Conservation (phyloP, 345 rosid species). For the Eutrema yunnanense region DNA sequence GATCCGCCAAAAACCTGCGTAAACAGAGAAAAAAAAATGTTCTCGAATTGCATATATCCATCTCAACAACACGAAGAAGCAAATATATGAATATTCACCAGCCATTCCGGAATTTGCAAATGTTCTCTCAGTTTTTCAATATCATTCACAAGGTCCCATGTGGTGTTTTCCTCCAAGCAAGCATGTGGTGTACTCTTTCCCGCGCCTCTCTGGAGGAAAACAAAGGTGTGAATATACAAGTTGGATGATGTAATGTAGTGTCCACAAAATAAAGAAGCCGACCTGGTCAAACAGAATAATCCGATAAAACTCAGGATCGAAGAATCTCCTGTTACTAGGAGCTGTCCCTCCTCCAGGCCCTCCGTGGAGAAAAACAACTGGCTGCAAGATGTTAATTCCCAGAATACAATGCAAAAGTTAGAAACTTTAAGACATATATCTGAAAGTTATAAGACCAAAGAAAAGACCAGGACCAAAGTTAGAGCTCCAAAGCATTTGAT, state of each 20-base stretch:
- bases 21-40: slow-evolving; percentile 4
- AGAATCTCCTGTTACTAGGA: slow-evolving; percentile 73
- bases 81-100: slow-evolving; percentile 33
- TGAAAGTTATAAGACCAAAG: too few relatives aligned
- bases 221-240: not conserved
- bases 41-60: not conserved
- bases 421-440: not conserved
- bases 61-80: not conserved
- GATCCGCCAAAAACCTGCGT: slow-evolving; percentile 91
- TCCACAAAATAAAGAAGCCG: not conserved
- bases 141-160: slow-evolving; percentile 84
- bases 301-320: slow-evolving; percentile 77
- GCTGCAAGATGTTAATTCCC: slow-evolving; percentile 41
- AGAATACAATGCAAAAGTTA: not conserved
- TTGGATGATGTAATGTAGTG: not conserved
- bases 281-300: slow-evolving; percentile 94
- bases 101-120: slow-evolving; percentile 86
- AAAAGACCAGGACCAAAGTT: not conserved
- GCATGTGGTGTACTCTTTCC: slow-evolving; percentile 98
- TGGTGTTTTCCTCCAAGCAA: slow-evolving; percentile 85
- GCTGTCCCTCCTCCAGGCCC: slow-evolving; percentile 98
- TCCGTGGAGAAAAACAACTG: slow-evolving; percentile 94
- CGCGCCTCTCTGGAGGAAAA: slow-evolving; percentile 60
- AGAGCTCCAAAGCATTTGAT: not conserved
- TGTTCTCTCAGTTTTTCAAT: slow-evolving; percentile 81